These are phyloP conservation scores for Arthroderma uncinatum DNA, from an alignment of 2,329 filamentous ascomycete species.

Conservation along the genomic window DNA sequence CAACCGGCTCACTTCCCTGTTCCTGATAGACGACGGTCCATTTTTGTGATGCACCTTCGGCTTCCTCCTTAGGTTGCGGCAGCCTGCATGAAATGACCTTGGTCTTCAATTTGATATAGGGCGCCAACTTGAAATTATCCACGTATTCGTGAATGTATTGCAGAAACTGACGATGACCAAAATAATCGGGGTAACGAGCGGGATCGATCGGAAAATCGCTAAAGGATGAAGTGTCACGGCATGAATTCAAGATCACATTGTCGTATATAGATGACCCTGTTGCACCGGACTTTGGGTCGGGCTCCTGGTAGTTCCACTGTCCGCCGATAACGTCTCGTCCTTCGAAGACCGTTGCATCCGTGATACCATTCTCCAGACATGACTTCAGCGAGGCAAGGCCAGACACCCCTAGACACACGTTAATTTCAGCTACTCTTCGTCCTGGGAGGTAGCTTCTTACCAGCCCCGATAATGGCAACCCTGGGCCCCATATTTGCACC, in stretches of 20 bases:
- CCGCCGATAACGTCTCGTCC: conserved; percentile 27
- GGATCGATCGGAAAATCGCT: conserved; percentile 34
- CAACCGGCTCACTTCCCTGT: conserved; percentile 11
- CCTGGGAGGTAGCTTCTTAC: conserved; percentile 8
- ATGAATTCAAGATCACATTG: conserved; percentile 30
- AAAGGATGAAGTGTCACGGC: conserved; percentile 30
- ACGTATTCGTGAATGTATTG: conserved; percentile 31
- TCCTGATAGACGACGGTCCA: conserved; percentile 24
- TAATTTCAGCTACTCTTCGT: neutral
- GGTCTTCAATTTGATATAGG: conserved; percentile 27
- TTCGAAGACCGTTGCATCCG: conserved; percentile 28
- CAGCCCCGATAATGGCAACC: conserved; percentile 18
- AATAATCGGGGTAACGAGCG: conserved; percentile 29
- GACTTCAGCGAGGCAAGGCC: conserved; percentile 32
- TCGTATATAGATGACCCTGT: conserved; percentile 28
- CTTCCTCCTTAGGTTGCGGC: conserved; percentile 9
- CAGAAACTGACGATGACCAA: conserved; percentile 27
- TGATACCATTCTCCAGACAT: conserved; percentile 28
- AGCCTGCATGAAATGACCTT: conserved; percentile 24
- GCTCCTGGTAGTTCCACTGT: conserved; percentile 31
- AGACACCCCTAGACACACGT: conserved; percentile 20
- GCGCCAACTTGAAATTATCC: conserved; percentile 26
- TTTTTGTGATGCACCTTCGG: conserved; percentile 15
- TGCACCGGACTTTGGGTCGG: conserved; percentile 18
- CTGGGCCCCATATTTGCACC: conserved; percentile 7